Conservation (phyloP, 2,329 filamentous ascomycete genomes). For the Trichoderma sp. region DNA sequence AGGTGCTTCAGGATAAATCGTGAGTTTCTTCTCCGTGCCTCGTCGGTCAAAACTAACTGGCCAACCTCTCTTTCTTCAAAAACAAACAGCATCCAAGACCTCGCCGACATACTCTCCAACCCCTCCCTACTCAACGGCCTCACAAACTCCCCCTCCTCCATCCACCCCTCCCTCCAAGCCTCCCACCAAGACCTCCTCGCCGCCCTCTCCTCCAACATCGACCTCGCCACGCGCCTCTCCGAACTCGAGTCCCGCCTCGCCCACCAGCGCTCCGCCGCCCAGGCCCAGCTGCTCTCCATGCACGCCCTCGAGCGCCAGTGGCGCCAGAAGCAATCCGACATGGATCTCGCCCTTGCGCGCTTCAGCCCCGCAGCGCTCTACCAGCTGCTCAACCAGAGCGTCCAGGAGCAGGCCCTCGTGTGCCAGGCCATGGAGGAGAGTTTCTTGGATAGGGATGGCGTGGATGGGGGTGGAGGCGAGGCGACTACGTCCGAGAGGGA, state of each 20-base stretch:
- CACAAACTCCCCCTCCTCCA: slow-evolving; percentile 65
- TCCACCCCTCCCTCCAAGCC: slow-evolving; percentile 71
- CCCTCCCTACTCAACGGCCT: slow-evolving; percentile 74
- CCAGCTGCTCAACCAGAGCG: slow-evolving; percentile 73
- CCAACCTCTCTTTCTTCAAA: background rate
- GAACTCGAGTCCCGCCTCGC: slow-evolving; percentile 61
- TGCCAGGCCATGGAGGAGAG: slow-evolving; percentile 89
- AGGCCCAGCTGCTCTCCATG: slow-evolving; percentile 79
- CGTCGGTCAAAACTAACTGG: background rate
- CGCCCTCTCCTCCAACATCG: slow-evolving; percentile 71
- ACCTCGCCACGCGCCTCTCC: slow-evolving; percentile 66
- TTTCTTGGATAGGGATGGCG: slow-evolving; percentile 69
- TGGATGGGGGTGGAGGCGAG: slow-evolving; percentile 39
- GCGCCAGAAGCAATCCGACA: slow-evolving; percentile 83
- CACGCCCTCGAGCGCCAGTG: slow-evolving; percentile 91
- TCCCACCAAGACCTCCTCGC: slow-evolving; percentile 67
- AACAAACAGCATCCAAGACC: slow-evolving; percentile 70
- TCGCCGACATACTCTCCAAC: slow-evolving; percentile 69
- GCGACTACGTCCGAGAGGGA: slow-evolving; percentile 73
- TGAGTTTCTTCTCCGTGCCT: slow-evolving; percentile 50
- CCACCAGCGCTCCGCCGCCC: slow-evolving; percentile 69
- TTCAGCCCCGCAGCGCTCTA: slow-evolving; percentile 89
- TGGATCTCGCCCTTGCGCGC: slow-evolving; percentile 80
- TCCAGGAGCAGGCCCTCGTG: slow-evolving; percentile 80
- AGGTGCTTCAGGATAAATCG: slow-evolving; percentile 79